phyloP scores from a whole-genome alignment of 2,329 filamentous ascomycete species.

The Clarireedia monteithiana region DNA sequence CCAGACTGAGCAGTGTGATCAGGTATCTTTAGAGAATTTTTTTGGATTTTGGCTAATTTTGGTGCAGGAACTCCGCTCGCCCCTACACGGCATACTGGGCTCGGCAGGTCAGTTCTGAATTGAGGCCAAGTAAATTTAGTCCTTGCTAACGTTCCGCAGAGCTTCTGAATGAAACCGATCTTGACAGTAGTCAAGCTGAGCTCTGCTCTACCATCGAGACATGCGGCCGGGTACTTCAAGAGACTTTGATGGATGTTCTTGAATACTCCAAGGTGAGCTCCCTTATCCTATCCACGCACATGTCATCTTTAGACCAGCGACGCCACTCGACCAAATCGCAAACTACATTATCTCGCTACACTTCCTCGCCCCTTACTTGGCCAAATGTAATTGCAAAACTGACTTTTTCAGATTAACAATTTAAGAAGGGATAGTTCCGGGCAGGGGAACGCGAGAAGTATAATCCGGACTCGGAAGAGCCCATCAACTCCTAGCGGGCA shows the following conservation, averaged over 20 bases:
- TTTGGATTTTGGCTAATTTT: too few relatives aligned
- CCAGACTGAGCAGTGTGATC: background rate
- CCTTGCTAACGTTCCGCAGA: background rate
- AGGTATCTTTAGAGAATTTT: background rate
- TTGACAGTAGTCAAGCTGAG: conserved; percentile 8
- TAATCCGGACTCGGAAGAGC: background rate
- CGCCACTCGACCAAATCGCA: too few relatives aligned
- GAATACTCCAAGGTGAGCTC: conserved; percentile 38
- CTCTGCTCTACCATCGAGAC: conserved; percentile 9
- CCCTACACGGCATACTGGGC: conserved; percentile 49
- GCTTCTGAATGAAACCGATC: background rate
- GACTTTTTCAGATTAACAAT: conserved; percentile 1
- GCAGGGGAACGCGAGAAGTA: background rate
- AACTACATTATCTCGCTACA: background rate
- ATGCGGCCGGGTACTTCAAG: conserved; percentile 17
- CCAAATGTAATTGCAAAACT: background rate
- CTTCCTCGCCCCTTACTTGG: too few relatives aligned
- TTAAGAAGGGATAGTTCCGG: background rate
- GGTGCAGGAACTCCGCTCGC: conserved; percentile 43
- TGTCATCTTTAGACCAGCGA: background rate
- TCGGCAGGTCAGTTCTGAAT: conserved; percentile 33
- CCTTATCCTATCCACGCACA: background rate
- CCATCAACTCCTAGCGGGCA: background rate
- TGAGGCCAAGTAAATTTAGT: background rate
- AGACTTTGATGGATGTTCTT: conserved; percentile 28